phyloP scores from a whole-genome alignment of 768 basidiomycete species.

The Rhizopogon vulgaris region DNA sequence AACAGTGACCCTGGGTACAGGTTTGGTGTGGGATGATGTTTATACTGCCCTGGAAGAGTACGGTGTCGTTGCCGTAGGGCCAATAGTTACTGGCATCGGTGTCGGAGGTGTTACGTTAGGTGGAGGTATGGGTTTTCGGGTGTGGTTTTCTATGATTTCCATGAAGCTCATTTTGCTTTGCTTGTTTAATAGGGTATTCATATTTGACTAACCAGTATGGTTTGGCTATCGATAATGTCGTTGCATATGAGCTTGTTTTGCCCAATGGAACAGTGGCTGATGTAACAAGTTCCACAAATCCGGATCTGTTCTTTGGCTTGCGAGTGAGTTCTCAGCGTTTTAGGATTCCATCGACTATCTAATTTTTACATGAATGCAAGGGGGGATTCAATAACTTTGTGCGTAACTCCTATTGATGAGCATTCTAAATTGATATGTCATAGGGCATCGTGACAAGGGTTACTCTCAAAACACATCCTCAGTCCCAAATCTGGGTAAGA shows the following conservation, averaged over 20 bases:
- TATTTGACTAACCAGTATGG: conserved; percentile 61
- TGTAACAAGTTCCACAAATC: conserved; percentile 27
- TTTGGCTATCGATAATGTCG: conserved; percentile 48
- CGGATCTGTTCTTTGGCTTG: conserved; percentile 40
- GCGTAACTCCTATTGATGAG: conserved; percentile 4
- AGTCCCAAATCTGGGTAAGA: conserved; percentile 54
- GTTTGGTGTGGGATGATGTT: conserved; percentile 62
- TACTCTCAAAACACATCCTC: conserved; percentile 46
- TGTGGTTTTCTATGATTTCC: conserved; percentile 5
- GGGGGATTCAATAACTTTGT: conserved; percentile 65
- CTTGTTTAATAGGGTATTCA: conserved; percentile 45
- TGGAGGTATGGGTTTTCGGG: conserved; percentile 38
- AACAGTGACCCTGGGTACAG: conserved; percentile 34
- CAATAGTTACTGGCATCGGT: conserved; percentile 51
- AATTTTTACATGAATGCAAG: conserved; percentile 21
- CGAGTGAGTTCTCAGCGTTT: conserved; percentile 30
- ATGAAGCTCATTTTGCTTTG: neutral
- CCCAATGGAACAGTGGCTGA: conserved; percentile 42
- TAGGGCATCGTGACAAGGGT: conserved; percentile 58
- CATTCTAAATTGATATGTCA: conserved; percentile 28
- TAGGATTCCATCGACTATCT: neutral
- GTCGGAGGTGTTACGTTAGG: conserved; percentile 57
- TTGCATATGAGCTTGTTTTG: conserved; percentile 52
- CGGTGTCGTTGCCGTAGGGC: conserved; percentile 52
- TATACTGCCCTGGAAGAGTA: conserved; percentile 46